phyloP scores from a whole-genome alignment of 768 basidiomycete genomes.

The Boletales sp. region DNA sequence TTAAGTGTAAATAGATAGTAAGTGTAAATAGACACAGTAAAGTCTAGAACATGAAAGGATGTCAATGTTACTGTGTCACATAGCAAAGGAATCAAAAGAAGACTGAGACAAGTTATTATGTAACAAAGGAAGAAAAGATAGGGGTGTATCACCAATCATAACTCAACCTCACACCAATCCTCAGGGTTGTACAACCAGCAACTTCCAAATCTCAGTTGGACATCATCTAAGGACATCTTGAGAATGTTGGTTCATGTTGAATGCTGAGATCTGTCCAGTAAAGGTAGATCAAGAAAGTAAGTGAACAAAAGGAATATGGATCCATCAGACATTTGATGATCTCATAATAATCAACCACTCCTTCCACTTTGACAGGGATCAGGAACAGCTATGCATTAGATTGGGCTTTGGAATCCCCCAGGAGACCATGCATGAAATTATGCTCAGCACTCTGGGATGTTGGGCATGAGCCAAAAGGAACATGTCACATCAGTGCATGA shows the following conservation, averaged over 20 bases:
- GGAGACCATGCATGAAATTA: constrained; percentile 67
- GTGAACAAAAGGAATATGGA: constrained; percentile 43
- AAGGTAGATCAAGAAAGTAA: too few species aligned
- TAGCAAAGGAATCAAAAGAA: too few species aligned
- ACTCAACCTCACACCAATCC: too few species aligned
- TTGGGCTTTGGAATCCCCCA: constrained; percentile 76
- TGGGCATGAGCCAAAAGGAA: constrained; percentile 31
- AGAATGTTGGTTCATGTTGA: constrained; percentile 89
- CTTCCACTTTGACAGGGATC: constrained; percentile 70
- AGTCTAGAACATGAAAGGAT: too few species aligned
- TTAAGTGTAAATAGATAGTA: too few species aligned
- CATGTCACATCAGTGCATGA: constrained; percentile 1
- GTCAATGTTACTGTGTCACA: too few species aligned
- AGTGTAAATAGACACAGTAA: too few species aligned
- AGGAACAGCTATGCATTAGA: constrained; percentile 86
- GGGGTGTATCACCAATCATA: too few species aligned
- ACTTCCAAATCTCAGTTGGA: constrained; percentile 83
- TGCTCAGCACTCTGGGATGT: constrained; percentile 54
- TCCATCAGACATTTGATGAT: constrained; percentile 92
- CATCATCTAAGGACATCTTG: constrained; percentile 73
- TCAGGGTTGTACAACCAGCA: constrained; percentile 87
- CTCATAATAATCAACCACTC: constrained; percentile 87
- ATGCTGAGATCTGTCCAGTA: constrained; percentile 82
- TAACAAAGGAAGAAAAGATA: too few species aligned
- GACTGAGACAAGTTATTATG: too few species aligned